Evolutionary conservation across 2,329 filamentous ascomycete genomes (phyloP).

Genomic region (Geosmithia flava): DNA sequence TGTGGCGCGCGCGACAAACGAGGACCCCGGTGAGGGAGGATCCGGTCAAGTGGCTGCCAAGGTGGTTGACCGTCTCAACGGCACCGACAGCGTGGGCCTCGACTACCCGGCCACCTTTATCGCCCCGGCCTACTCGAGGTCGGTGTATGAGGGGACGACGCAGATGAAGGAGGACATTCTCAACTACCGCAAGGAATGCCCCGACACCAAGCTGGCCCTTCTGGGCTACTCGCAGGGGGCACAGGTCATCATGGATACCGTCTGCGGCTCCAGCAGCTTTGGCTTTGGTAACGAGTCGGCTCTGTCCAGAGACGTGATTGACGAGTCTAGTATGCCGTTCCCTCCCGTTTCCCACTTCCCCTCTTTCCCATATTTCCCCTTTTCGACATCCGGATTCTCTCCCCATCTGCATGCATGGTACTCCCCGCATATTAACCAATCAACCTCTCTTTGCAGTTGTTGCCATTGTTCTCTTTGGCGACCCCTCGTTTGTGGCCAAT

Average conservation of each 20-base stretch:
- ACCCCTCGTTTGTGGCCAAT: constrained; percentile 24
- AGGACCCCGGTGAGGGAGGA: constrained; percentile 19
- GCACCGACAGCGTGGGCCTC: constrained; percentile 18
- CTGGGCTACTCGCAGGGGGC: constrained; percentile 29
- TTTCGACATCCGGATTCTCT: too few species aligned
- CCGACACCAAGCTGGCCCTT: constrained; percentile 24
- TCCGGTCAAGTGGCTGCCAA: constrained; percentile 18
- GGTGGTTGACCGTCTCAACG: constrained; percentile 18
- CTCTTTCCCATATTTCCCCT: too few species aligned
- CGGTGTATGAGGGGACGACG: constrained; percentile 19
- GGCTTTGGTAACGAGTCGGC: constrained; percentile 13
- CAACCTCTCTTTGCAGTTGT: constrained; percentile 16
- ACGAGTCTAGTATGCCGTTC: constrained; percentile 19
- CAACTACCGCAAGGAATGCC: constrained; percentile 20
- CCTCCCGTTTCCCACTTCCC: too few species aligned
- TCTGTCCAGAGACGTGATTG: constrained; percentile 13
- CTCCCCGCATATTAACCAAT: too few species aligned
- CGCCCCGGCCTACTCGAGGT: constrained; percentile 18
- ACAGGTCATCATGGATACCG: constrained; percentile 20
- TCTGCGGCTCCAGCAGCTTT: constrained; percentile 21
- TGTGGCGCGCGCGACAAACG: constrained; percentile 23
- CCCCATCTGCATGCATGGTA: too few species aligned
- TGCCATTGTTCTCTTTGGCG: constrained; percentile 25
- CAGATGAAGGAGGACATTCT: constrained; percentile 16
- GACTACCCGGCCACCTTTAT: constrained; percentile 24